Evolutionary conservation across 106 monocot species (phyloP), one percentile per base, ranked within the genome.

Genomic region (Dendrobium huoshanense): DNA sequence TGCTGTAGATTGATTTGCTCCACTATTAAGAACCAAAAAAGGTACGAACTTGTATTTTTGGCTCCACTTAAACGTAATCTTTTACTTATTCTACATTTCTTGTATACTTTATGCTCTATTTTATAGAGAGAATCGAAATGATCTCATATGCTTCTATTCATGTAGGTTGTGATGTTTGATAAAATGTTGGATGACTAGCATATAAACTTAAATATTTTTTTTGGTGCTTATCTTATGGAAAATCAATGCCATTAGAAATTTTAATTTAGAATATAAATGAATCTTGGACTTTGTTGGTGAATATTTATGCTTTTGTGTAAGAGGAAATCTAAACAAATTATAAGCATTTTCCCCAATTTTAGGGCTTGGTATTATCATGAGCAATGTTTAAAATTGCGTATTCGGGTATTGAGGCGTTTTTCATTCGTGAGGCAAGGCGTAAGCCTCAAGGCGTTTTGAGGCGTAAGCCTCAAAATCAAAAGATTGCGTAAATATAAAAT

Each of bases 1-100:
- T 95, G 98, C 83, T 98, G 98, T 82, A 87, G 81, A 80, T 89
- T 98, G 78, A 84, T 98, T 74, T 92, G 87, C 78, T 81, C 91
- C 17, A 83, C 89, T 84, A 64, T 98, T 79, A 89, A 89, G 83
- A 92, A 98, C 81, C 86, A 67, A 27, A 89, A 85, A 80, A 77
- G 89, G 98, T 98, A 92, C 78, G 75, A 13, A 55, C 65, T 54
- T 82, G 75, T 41, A 54, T 80, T 31, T 73, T 72, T 79, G 8
- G 27, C 42, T 68, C 47, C 72, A 37, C 37, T 70, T 10, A 70
- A 15, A 61, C 61, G 24, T 61, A 5, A 16, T 58, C 4, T 58
- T 4, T 5, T 17, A 19, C 19, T 58, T 61, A 22, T 61, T 61
- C 61, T 61, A 20, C 7, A 8, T 61, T 61, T 61, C n/a, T 61